Conservation (phyloP, 768 basidiomycete species). For the Leccinum uliginosum region DNA sequence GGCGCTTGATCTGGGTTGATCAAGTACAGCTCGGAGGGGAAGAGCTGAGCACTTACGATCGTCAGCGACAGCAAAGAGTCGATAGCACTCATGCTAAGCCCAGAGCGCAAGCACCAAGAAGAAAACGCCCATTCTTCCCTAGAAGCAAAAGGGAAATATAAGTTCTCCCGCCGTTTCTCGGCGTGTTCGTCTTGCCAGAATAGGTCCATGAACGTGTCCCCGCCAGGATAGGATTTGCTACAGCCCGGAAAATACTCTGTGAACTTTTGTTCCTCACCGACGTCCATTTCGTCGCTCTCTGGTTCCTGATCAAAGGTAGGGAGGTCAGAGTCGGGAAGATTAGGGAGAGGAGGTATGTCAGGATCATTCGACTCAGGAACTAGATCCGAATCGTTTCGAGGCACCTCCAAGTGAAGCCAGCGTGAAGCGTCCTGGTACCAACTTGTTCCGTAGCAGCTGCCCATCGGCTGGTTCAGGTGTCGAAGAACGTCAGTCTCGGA, state of each 20-base stretch:
- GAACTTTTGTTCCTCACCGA: background rate
- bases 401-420: background rate
- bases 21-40: too few species aligned
- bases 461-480: constrained; percentile 1
- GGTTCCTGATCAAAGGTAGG: background rate
- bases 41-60: too few species aligned
- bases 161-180: background rate
- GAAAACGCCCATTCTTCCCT: background rate
- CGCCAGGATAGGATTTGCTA: background rate
- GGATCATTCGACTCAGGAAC: too few species aligned
- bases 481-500: constrained; percentile 7
- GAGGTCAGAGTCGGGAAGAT: background rate
- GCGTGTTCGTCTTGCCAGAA: background rate
- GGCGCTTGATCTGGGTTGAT: too few species aligned
- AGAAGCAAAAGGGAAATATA: background rate
- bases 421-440: background rate
- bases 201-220: background rate
- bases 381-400: background rate
- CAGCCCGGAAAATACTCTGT: background rate
- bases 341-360: too few species aligned
- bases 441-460: background rate
- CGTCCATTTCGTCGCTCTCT: background rate
- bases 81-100: background rate
- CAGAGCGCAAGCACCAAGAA: background rate
- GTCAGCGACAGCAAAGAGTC: too few species aligned